These are phyloP conservation scores for Gypsophila paniculata DNA, from an alignment of 179 eudicot genomes.

Conservation along the genomic window DNA sequence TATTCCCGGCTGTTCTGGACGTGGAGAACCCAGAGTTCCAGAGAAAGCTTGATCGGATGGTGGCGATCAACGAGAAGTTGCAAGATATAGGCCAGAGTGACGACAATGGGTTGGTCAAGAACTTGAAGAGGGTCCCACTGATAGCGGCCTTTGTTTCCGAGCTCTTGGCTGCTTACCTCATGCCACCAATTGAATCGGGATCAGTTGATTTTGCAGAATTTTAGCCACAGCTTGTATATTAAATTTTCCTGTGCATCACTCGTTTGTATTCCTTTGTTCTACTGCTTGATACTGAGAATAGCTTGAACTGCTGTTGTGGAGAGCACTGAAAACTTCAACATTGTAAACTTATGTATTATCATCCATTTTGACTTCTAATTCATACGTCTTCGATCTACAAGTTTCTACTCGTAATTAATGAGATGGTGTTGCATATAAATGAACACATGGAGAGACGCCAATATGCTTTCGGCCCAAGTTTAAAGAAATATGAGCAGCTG, in stretches of 20 bases:
- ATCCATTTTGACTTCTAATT: slow-evolving; percentile 17
- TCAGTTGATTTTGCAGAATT: slow-evolving; percentile 95
- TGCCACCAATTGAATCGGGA: slow-evolving; percentile 94
- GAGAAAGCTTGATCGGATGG: slow-evolving; percentile 91
- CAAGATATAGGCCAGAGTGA: slow-evolving; percentile 53
- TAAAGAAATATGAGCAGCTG: too few species aligned
- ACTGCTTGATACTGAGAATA: slow-evolving; percentile 21
- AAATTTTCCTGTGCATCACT: slow-evolving; percentile 21
- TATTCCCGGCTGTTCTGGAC: slow-evolving; percentile 92
- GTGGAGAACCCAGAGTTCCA: slow-evolving; percentile 98
- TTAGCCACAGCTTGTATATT: slow-evolving; percentile 89
- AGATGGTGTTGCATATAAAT: neutral
- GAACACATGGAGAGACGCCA: too few species aligned
- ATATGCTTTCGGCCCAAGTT: too few species aligned
- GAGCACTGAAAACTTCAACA: slow-evolving; percentile 19
- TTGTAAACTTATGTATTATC: slow-evolving; percentile 25
- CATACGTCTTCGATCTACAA: neutral
- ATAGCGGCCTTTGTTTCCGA: slow-evolving; percentile 78
- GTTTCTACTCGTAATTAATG: neutral
- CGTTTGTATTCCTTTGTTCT: neutral
- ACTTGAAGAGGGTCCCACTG: slow-evolving; percentile 82
- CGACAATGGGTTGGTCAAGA: slow-evolving; percentile 68
- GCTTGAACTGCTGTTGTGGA: slow-evolving; percentile 21
- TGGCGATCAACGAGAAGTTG: slow-evolving; percentile 60
- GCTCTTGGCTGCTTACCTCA: slow-evolving; percentile 81